Evolutionary conservation across 805 yeast species (phyloP).

Genomic region (Lipomyces mesembrius): DNA sequence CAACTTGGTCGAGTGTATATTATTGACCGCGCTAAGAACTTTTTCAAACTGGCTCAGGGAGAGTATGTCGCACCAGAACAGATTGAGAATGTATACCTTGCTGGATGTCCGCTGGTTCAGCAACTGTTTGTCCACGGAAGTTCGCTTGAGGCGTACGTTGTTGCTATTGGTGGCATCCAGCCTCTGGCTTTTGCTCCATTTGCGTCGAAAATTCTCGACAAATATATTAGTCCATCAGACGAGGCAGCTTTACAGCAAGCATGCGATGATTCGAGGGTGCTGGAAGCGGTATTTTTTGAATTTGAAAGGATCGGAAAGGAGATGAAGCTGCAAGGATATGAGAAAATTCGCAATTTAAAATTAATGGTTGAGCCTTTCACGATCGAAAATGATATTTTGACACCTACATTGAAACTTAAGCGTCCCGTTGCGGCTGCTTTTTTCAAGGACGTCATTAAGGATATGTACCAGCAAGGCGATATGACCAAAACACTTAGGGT

Average conservation of each 20-base stretch:
- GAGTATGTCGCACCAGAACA: conserved; percentile 76
- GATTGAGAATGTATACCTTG: conserved; percentile 66
- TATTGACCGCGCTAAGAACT: conserved; percentile 77
- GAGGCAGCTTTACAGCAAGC: conserved; percentile 43
- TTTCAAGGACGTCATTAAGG: conserved; percentile 49
- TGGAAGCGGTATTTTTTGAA: conserved; percentile 46
- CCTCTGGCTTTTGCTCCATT: conserved; percentile 50
- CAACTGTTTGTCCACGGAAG: conserved; percentile 71
- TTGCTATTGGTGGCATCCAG: conserved; percentile 67
- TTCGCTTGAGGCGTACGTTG: conserved; percentile 58
- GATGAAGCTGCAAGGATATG: conserved; percentile 62
- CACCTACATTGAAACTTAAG: conserved; percentile 68
- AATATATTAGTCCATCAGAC: conserved; percentile 44
- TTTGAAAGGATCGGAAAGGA: conserved; percentile 49
- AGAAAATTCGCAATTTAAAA: conserved; percentile 60
- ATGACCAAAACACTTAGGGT: neutral
- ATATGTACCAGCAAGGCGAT: conserved; percentile 55
- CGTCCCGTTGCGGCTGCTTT: conserved; percentile 54
- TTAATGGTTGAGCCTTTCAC: conserved; percentile 64
- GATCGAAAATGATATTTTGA: conserved; percentile 63
- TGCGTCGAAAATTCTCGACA: conserved; percentile 37
- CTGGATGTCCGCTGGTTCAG: conserved; percentile 56
- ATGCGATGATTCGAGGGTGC: conserved; percentile 48
- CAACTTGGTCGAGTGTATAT: conserved; percentile 60
- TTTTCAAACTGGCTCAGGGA: conserved; percentile 56